A percentile compares a stretch with the other conserved stretches of the same genome.
These are phyloP conservation scores for Colletotrichum siamense DNA, from an alignment of 2,329 filamentous ascomycete genomes.

Conservation along the genomic window DNA sequence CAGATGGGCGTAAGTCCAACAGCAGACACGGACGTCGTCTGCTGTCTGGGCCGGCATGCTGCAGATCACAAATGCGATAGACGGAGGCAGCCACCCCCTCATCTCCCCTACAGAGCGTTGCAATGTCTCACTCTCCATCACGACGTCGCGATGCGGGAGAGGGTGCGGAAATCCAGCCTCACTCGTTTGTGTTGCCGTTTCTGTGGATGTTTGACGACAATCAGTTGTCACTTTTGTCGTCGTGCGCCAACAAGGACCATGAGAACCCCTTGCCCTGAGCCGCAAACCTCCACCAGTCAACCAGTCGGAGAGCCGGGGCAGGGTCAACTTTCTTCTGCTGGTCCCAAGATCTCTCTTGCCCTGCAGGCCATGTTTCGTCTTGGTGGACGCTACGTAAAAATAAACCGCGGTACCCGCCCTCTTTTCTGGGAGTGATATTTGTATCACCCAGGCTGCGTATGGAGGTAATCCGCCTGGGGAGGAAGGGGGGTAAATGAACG, in stretches of 20 bases:
- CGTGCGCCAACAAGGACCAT: neutral
- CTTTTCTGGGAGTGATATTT: neutral
- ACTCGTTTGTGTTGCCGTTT: neutral
- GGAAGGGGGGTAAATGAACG: neutral
- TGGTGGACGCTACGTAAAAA: neutral
- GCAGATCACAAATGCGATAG: neutral
- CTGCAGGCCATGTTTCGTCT: neutral
- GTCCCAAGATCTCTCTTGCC: neutral
- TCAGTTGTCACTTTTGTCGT: neutral
- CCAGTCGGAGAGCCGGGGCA: neutral
- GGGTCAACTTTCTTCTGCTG: neutral
- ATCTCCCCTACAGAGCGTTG: neutral
- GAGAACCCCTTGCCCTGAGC: neutral
- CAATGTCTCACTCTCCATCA: neutral
- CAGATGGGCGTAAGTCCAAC: neutral
- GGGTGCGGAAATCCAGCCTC: neutral
- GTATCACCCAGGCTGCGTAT: neutral
- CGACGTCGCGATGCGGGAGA: neutral
- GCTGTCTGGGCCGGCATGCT: neutral
- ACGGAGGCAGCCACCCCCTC: neutral
- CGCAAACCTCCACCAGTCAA: neutral
- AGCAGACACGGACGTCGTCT: neutral
- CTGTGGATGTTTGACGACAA: neutral
- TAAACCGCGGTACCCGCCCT: neutral
- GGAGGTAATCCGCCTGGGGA: neutral